Base-by-base conservation (phyloP, 805 yeast genomes). In the Ogataea paraovalis region DNA sequence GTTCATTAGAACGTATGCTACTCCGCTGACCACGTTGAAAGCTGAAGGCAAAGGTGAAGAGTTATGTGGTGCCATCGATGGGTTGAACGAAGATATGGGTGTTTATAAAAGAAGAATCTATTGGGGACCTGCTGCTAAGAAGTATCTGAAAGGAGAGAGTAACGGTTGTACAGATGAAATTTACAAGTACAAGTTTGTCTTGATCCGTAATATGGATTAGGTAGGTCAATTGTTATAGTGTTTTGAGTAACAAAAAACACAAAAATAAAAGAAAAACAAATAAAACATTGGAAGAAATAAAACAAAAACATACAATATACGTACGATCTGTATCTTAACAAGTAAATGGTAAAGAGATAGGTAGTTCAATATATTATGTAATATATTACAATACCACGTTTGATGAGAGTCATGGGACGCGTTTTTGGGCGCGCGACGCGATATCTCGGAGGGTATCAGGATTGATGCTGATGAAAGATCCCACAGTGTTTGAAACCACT, bases 41-140 rank as follows among this genome's bases (percentile, higher is more conserved):
- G 65, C 64, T 7, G 81, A 75, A 54, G 72, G 77, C 23, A 51
- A 48, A 33, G 62, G 57, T 2, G 76, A 73, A n/a, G 75, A 81
- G 18, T 65, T 87, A 19, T 68, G 73, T 41, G 83, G 79, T 8
- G 88, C 90, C 1, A 77, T 87, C 32, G 75, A 76, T 20, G 84
- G 82, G 0, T 72, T 86, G 59, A 83, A 85, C 8, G 79, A 70
- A 3, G 78, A 70, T 22, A 62, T 85, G 47, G 80, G 81, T 1
- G 67, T 68, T 23, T 87, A 87, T 67, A 87, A 87, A 62, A 72
- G 79, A 48, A 72, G 79, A 28, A 73, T 74, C 2, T 81, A 71
- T 52, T 86, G 94, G 90, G 88, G 90, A 0, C 78, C 78, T 0
- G 84, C 91, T 0, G 83, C 80, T 0, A 69, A 70, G 49, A 54